Conservation (phyloP, 2,329 filamentous ascomycete species). For the Fusarium sambucinum region DNA sequence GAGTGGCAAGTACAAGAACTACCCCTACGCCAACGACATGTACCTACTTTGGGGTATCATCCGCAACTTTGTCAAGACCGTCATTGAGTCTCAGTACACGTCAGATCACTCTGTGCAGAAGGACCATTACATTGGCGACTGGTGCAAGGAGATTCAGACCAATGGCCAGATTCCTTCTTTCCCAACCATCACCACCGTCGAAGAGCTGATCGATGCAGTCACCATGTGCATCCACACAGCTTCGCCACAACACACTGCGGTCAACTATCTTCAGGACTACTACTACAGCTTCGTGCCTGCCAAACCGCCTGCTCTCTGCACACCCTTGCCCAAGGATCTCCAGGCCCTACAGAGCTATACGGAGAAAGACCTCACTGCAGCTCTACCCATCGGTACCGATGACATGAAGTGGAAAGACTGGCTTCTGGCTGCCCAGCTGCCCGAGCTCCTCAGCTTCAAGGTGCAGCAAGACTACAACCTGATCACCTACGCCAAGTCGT, state of each 20-base stretch:
- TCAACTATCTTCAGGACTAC: conserved; percentile 39
- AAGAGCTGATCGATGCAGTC: conserved; percentile 33
- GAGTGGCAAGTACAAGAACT: conserved; percentile 32
- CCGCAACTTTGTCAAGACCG: conserved; percentile 25
- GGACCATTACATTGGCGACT: conserved; percentile 5
- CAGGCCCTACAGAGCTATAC: conserved; percentile 10
- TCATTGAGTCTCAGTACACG: conserved; percentile 24
- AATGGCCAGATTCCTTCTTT: conserved; percentile 20
- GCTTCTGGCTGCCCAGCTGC: conserved; percentile 23
- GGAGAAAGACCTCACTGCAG: conserved; percentile 24
- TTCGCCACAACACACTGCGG: conserved; percentile 29
- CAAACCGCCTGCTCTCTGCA: conserved; percentile 34
- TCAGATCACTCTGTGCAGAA: not conserved
- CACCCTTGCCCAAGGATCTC: conserved; percentile 12
- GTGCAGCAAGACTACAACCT: conserved; percentile 28
- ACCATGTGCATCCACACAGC: conserved; percentile 40
- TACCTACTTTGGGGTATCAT: conserved; percentile 14
- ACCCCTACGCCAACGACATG: conserved; percentile 32
- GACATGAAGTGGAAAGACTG: conserved; percentile 37
- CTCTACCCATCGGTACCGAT: conserved; percentile 29
- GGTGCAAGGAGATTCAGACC: conserved; percentile 32
- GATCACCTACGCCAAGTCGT: conserved; percentile 29
- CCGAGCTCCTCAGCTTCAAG: conserved; percentile 34
- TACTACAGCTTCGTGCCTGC: conserved; percentile 37
- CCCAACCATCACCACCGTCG: conserved; percentile 29